phyloP scores from a whole-genome alignment of 495 filamentous ascomycete genomes.

The Penicillium fimorum region DNA sequence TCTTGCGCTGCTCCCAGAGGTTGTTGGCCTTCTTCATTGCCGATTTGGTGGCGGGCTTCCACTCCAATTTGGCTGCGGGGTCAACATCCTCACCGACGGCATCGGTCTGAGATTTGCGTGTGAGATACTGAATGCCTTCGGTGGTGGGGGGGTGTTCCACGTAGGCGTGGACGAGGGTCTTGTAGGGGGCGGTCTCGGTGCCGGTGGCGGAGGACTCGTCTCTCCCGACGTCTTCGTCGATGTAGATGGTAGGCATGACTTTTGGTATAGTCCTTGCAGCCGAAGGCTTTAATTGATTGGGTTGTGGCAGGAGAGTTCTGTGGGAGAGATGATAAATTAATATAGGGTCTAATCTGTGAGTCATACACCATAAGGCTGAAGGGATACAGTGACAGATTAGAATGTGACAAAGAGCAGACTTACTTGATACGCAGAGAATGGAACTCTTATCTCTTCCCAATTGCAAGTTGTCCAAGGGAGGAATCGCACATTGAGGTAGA shows the following conservation, averaged over 20 bases:
- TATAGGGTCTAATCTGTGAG: conserved; percentile 11
- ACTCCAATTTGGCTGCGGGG: conserved; percentile 54
- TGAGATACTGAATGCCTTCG: conserved; percentile 61
- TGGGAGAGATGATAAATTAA: conserved; percentile 4
- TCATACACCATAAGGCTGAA: conserved; percentile 8
- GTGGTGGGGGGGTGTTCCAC: conserved; percentile 62
- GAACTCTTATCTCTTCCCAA: conserved; percentile 17
- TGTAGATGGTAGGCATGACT: conserved; percentile 57
- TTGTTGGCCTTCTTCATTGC: conserved; percentile 79
- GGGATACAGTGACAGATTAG: not conserved
- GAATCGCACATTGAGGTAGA: conserved; percentile 34
- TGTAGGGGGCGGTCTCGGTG: conserved; percentile 70
- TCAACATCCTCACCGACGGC: conserved; percentile 56
- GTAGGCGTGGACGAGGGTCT: conserved; percentile 74
- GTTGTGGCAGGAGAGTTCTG: conserved; percentile 4
- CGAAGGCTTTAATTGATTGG: not conserved
- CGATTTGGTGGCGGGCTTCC: conserved; percentile 79
- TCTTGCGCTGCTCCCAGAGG: conserved; percentile 69
- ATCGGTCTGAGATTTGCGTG: conserved; percentile 65
- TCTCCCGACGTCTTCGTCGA: conserved; percentile 74
- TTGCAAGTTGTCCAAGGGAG: conserved; percentile 18
- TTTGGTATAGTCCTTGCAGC: conserved; percentile 8
- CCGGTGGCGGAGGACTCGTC: conserved; percentile 70
- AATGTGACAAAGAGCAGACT: not conserved
- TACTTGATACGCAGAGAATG: conserved; percentile 9